A percentile compares a stretch with the other conserved stretches of the same genome.
Evolutionary conservation across 139 green algal species (phyloP).

Genomic region (Chlorella sp.): DNA sequence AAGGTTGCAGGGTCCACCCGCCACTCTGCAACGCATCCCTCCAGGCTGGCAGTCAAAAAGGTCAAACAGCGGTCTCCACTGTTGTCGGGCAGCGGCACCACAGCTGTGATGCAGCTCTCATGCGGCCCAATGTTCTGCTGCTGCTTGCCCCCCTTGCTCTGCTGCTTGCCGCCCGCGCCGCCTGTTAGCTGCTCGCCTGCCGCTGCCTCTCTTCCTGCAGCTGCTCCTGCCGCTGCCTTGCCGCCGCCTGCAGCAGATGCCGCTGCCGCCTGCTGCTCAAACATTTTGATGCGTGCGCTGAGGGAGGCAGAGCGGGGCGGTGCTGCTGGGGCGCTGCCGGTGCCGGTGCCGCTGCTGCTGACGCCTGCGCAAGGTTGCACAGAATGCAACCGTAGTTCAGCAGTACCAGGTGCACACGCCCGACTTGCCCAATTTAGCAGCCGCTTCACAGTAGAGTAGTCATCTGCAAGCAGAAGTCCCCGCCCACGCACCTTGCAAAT

Average conservation of each 20-base stretch:
- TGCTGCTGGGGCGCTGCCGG: background rate
- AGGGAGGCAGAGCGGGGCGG: slow-evolving; percentile 14
- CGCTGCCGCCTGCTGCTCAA: slow-evolving; percentile 28
- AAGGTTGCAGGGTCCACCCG: background rate
- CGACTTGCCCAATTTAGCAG: background rate
- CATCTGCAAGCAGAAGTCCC: background rate
- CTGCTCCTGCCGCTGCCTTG: too few species aligned
- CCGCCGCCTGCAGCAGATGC: background rate
- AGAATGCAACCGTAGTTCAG: background rate
- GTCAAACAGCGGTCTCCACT: background rate
- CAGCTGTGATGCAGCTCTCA: slow-evolving; percentile 1
- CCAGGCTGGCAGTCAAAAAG: slow-evolving; percentile 26
- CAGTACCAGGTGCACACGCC: too few species aligned
- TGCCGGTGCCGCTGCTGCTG: background rate
- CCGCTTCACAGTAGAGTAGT: too few species aligned
- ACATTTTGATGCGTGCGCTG: slow-evolving; percentile 20
- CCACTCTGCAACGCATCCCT: slow-evolving; percentile 32
- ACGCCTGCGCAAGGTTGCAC: background rate
- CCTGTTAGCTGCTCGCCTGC: background rate
- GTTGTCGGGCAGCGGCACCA: background rate
- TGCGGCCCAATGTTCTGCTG: background rate
- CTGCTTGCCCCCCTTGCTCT: background rate
- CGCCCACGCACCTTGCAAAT: background rate
- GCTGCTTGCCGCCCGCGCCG: background rate
- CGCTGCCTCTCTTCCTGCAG: background rate